phyloP scores from a whole-genome alignment of 352 stramenopile genomes.

The Globisporangium irregulare region DNA sequence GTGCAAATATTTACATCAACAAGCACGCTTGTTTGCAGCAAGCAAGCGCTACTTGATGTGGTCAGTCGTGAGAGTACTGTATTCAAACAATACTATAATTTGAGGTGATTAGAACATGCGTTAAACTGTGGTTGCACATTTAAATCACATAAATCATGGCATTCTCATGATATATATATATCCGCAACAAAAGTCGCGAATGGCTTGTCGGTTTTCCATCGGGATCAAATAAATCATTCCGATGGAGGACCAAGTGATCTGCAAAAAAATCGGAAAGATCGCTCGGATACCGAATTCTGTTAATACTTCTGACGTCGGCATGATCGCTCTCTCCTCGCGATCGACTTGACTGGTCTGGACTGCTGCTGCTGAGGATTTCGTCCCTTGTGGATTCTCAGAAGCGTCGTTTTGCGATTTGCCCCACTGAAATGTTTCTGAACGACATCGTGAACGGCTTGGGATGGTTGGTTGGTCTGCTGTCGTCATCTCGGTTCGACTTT shows the following conservation, averaged over 20 bases:
- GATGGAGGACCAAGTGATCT: not conserved
- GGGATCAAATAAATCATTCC: not conserved
- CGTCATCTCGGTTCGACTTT: not conserved
- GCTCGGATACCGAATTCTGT: too few species aligned
- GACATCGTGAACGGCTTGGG: not conserved
- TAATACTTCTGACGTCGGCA: too few species aligned
- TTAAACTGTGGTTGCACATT: too few species aligned
- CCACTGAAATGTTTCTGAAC: not conserved
- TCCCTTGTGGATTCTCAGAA: not conserved
- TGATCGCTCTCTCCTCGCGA: too few species aligned
- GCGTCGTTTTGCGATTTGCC: not conserved
- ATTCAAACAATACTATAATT: too few species aligned
- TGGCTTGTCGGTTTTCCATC: not conserved
- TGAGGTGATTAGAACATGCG: too few species aligned
- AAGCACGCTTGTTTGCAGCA: not conserved
- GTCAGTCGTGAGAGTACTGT: too few species aligned
- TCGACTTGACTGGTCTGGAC: too few species aligned
- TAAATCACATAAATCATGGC: too few species aligned
- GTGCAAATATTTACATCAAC: not conserved
- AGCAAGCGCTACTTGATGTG: too few species aligned
- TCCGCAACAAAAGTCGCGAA: too few species aligned
- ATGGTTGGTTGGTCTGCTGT: not conserved
- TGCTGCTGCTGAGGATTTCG: not conserved
- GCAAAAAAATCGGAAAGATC: not conserved
- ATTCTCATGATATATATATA: too few species aligned